These are phyloP conservation scores for Amanita molliuscula DNA, from an alignment of 768 basidiomycete genomes.

Conservation along the genomic window DNA sequence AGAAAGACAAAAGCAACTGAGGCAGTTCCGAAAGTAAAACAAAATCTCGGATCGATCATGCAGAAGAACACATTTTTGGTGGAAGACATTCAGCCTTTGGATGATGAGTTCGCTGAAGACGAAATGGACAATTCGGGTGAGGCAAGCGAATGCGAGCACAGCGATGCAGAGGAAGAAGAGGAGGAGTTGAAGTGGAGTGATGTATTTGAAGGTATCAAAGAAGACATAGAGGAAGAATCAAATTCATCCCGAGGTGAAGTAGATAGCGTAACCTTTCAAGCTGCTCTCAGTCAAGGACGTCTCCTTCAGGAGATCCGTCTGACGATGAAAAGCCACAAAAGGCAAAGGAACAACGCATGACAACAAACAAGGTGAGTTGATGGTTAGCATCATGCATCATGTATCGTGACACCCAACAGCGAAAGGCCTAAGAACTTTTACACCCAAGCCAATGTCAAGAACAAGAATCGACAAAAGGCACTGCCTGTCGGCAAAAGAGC, in stretches of 20 bases:
- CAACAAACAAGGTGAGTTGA: slow-evolving; percentile 71
- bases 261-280: slow-evolving; percentile 3
- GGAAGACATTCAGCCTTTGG: slow-evolving; percentile 69
- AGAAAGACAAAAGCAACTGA: slow-evolving; percentile 40
- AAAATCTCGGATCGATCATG: slow-evolving; percentile 79
- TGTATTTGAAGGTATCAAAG: slow-evolving; percentile 58
- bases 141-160: slow-evolving; percentile 26
- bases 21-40: slow-evolving; percentile 57
- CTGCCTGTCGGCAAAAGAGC: slow-evolving; percentile 41
- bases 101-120: slow-evolving; percentile 36
- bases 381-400: slow-evolving; percentile 2
- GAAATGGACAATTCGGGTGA: slow-evolving; percentile 28
- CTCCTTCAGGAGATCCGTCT: slow-evolving; percentile 17
- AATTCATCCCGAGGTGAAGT: slow-evolving; percentile 9
- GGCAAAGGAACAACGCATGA: slow-evolving; percentile 74
- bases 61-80: slow-evolving; percentile 82
- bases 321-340: slow-evolving; percentile 23
- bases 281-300: neutral
- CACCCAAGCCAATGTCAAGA: slow-evolving; percentile 76
- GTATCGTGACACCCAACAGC: slow-evolving; percentile 29
- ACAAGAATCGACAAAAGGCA: slow-evolving; percentile 65
- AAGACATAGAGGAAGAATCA: slow-evolving; percentile 15
- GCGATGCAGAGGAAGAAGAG: slow-evolving; percentile 28
- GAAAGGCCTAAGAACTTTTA: slow-evolving; percentile 89
- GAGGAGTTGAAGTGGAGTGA: slow-evolving; percentile 77